Conservation (phyloP, 495 filamentous ascomycete genomes). For the Aspergillus indologenus region DNA sequence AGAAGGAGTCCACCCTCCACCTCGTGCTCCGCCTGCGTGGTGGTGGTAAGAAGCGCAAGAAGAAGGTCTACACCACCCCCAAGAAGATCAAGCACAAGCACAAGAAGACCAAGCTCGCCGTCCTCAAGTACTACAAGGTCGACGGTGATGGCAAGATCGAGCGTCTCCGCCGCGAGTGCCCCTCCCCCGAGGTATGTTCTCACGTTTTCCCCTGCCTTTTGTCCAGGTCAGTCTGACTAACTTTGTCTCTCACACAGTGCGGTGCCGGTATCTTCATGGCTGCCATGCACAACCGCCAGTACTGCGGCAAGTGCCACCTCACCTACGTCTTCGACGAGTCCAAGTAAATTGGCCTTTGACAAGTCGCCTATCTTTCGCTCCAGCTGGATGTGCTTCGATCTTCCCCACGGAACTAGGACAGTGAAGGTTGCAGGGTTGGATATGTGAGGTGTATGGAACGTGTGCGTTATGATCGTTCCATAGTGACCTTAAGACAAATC, state of each 20-base stretch:
- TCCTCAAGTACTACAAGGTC: constrained; percentile 99
- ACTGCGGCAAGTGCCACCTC: constrained; percentile 98
- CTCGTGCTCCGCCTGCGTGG: constrained; percentile 97
- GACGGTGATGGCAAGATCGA: constrained; percentile 99
- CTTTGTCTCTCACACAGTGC: constrained; percentile 60
- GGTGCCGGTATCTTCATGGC: constrained; percentile 99
- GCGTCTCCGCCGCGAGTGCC: constrained; percentile 97
- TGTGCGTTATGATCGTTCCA: constrained; percentile 21
- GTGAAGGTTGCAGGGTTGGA: constrained; percentile 20
- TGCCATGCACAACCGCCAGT: constrained; percentile 99
- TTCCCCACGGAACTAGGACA: constrained; percentile 16
- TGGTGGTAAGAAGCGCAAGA: constrained; percentile 98
- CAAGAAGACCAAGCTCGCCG: constrained; percentile 99
- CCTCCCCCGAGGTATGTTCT: constrained; percentile 75
- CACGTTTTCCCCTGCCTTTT: background rate
- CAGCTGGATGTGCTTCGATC: constrained; percentile 23
- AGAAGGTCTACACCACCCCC: constrained; percentile 99
- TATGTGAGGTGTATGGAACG: constrained; percentile 14
- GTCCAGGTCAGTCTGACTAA: constrained; percentile 5
- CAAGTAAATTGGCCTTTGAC: constrained; percentile 45
- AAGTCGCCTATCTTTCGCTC: constrained; percentile 19
- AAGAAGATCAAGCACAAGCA: constrained; percentile 99
- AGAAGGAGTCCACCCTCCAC: constrained; percentile 99
- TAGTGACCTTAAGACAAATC: constrained; percentile 11
- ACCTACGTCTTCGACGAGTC: constrained; percentile 99